Evolutionary conservation across 164 flowering plant genomes (phyloP), one percentile per base, ranked within the genome.

Genomic region (Pachysandra terminalis): DNA sequence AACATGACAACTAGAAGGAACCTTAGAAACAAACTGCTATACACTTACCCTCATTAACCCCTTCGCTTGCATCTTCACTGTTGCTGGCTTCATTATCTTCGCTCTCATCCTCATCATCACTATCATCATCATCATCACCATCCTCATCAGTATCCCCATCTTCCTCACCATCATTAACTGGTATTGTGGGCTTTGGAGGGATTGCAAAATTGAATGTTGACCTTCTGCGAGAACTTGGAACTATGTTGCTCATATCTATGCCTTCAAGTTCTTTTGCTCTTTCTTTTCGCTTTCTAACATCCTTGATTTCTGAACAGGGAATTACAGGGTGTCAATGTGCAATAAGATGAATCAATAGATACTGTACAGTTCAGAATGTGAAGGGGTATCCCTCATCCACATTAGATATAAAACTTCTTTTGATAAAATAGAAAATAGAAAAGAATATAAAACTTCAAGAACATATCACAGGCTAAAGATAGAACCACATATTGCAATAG

Each of bases 191-290:
- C 73, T 83, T 86, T 57, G 87, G 87, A 63, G 92, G 90, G 66
- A 85, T 27, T 52, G 77, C 64, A 75, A 77, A 89, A 75, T 79
- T 81, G 49, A 74, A 66, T n/a, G 93, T 72, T 24, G 97, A 81
- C 79, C 97, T 83, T 67, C 97, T 76, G 10, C 96, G 86, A 64
- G 97, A 76, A 73, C 88, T 86, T 68, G 85, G 68, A 15, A 94
- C 89, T 41, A 94, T 91, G 78, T 95, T 95, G 77, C 94, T 88
- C 74, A 71, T 77, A 75, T 95, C 97, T 74, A 95, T 95, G 74
- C 98, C 97, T 75, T 95, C 98, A 55, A 95, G 97, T 81, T 95
- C 97, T 79, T 81, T 89, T 27, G 90, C 95, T 72, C 85, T 86
- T 73, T 90, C 91, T 77, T 95, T 95, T 67, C 74, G 79, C 86